Conservation (phyloP, 306 rosid genomes). For the Prunus mume region DNA sequence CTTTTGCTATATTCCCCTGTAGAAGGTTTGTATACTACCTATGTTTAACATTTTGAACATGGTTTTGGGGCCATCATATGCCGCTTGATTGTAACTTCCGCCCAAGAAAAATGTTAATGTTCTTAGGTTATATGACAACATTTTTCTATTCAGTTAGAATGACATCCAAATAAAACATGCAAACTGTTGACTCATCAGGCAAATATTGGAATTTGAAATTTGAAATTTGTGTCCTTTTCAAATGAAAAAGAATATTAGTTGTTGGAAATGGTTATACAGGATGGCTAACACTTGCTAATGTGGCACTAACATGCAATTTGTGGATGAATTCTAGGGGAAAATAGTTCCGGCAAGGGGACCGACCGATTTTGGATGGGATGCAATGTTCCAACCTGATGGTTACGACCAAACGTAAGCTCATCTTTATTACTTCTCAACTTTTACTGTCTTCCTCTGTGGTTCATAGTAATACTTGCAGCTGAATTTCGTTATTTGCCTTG, state of each 20-base stretch:
- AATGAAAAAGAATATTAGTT: neutral
- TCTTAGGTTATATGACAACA: neutral
- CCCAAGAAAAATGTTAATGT: neutral
- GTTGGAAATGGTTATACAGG: constrained; percentile 1
- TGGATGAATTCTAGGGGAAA: constrained; percentile 57
- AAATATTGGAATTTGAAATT: neutral
- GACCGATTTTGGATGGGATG: constrained; percentile 94
- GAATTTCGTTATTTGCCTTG: constrained; percentile 11
- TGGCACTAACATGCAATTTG: constrained; percentile 8
- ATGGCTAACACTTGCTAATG: constrained; percentile 3
- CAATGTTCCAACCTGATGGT: constrained; percentile 88
- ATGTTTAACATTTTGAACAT: neutral
- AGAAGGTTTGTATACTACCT: neutral
- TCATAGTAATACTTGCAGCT: constrained; percentile 17
- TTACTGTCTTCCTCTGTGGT: constrained; percentile 16
- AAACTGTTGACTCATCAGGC: neutral
- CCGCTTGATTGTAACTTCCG: neutral
- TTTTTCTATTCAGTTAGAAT: neutral
- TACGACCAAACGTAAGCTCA: constrained; percentile 66
- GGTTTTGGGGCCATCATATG: neutral
- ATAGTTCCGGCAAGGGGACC: constrained; percentile 91
- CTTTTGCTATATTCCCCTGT: neutral
- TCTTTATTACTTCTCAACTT: neutral
- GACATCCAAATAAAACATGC: neutral
- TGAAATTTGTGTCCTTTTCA: neutral